A percentile compares a stretch with the other conserved stretches of the same genome.
phyloP scores from a whole-genome alignment of 139 green algal species.

The Yamagishiella unicocca region DNA sequence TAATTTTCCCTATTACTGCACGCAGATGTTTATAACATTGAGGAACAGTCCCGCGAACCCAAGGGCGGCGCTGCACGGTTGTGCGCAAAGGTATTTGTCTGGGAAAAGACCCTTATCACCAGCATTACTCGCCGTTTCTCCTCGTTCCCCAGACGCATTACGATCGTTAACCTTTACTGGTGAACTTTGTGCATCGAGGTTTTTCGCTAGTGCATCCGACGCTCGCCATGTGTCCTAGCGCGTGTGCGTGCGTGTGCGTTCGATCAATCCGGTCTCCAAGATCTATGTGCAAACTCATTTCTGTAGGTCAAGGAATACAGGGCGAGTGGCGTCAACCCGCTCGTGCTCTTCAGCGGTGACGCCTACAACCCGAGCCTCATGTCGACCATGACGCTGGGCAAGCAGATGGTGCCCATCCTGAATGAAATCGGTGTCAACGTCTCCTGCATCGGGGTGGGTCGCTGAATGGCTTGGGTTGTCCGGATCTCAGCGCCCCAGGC shows the following conservation, averaged over 20 bases:
- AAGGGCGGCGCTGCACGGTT: constrained; percentile 77
- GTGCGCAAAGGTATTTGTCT: constrained; percentile 24
- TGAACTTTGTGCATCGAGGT: too few species aligned
- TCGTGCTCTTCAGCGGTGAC: constrained; percentile 88
- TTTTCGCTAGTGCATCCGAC: too few species aligned
- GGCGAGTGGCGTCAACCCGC: constrained; percentile 46
- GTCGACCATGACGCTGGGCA: constrained; percentile 78
- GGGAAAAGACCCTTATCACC: not conserved
- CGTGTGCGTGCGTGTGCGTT: too few species aligned
- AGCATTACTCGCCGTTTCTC: too few species aligned
- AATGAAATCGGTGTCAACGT: constrained; percentile 75
- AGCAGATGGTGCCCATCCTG: constrained; percentile 86
- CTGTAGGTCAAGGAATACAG: constrained; percentile 56
- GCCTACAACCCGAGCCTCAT: constrained; percentile 81
- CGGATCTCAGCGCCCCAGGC: too few species aligned
- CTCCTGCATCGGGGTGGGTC: constrained; percentile 65
- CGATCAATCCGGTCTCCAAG: too few species aligned
- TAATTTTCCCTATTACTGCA: too few species aligned
- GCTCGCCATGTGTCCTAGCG: too few species aligned
- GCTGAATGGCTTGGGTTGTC: too few species aligned
- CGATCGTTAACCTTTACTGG: too few species aligned
- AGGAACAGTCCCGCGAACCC: constrained; percentile 61
- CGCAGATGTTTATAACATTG: constrained; percentile 42
- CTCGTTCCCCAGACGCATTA: too few species aligned
- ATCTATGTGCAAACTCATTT: not conserved